Evolutionary conservation across 2,329 filamentous ascomycete genomes (phyloP), one percentile per base, ranked within the genome.

Genomic region (Sporothrix brunneoviolacea): DNA sequence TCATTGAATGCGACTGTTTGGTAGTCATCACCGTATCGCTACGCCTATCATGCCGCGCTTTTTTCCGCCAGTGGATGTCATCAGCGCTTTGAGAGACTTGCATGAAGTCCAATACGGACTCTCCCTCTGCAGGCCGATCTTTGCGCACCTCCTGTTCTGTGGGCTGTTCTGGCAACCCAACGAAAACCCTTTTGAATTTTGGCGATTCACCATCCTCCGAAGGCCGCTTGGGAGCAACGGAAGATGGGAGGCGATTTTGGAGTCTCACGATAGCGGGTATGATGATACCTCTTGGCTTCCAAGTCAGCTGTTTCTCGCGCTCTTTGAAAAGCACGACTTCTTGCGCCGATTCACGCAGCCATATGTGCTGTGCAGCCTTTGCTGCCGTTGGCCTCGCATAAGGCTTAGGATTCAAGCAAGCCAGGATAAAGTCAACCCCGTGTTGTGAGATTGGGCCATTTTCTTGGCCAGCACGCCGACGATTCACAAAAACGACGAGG

Each of bases 251-350:
- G 22, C n/a, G 13, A 8, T 41, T 38, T n/a, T 15, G 36, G 4
- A 58, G 43, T 4, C 39, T 22, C 12, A 59, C 54, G 2, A 59
- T 18, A 2, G 52, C 45, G 2, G 57, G 57, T 8, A 58, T 40
- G 22, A 57, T 9, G 1, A 59, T 33, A 4, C 49, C 52, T 4
- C 54, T 41, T 13, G 57, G 57, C 22, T 50, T 53, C 57, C 57
- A 58, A 2, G 37, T 8, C 2, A 48, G 21, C 16, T 39, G 42
- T 16, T 39, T 47, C 32, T 54, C 46, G 2, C 52, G 48, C 27
- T 49, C 52, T 8, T 47, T 40, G 37, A 58, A 58, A 2, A 54
- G 12, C 0, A 16, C 8, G 1, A 39, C 28, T 21, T 58, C 51
- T 0, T 44, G 16, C 2, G 32, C 35, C 2, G 50, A 39, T 8